Base-by-base conservation (phyloP, 306 rosid genomes). In the Notholithocarpus densiflorus region DNA sequence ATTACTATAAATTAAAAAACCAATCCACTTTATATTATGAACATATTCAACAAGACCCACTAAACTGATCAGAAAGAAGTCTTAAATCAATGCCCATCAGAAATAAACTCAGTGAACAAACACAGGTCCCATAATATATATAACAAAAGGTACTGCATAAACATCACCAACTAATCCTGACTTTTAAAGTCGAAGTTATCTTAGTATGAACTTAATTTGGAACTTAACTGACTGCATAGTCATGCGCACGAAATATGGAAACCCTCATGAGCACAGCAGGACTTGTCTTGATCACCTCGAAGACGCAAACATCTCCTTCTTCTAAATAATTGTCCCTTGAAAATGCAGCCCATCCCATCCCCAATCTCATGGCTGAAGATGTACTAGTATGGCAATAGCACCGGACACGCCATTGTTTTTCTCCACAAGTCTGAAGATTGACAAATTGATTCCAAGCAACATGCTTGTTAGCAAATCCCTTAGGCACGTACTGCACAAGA, bases 231-330 rank as follows among this genome's bases (percentile, higher is more conserved):
- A 40, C 45, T 40, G 3, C 45, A 40, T 40, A 40, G 45, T 40
- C 45, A 7, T 8, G 45, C 11, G 11, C 45, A 8, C 14, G 75
- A 59, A 77, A 77, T 32, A 74, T 62, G 23, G 75, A 65, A 17
- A 81, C 88, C 21, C 43, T 11, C 62, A 40, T 40, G 3, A 89
- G 14, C 40, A 34, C 79, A 4, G 12, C 8, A 11, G 54, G 34
- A 12, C 71, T 53, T n/a, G 9, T 15, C 72, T 77, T 66, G 26
- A 79, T 27, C 40, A 85, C 53, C 87, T 82, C 78, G 53, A 79
- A 75, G 32, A 21, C 75, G 69, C 87, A 80, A 37, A 73, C 64
- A 75, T 87, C 93, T 20, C 87, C 87, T 4, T 0, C 34, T 52
- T 79, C 12, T 73, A 88, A 64, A 4, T 55, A 2, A 43, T 68